These are phyloP conservation scores for Backusella tarrabulga DNA, from an alignment of 192 early-diverging fungal genomes.

Conservation along the genomic window DNA sequence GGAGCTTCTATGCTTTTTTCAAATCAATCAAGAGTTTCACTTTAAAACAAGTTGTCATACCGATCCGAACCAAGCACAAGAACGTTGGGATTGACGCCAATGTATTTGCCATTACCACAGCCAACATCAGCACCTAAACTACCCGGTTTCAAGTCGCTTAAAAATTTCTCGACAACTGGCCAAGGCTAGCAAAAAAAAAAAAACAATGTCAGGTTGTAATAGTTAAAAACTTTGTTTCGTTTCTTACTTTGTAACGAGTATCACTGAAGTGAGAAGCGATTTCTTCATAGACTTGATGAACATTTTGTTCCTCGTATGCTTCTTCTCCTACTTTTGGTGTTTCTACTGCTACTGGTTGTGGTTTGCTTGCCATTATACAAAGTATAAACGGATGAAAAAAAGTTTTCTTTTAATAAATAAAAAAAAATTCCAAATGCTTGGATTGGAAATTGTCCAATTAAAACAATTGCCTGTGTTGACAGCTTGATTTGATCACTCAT, in stretches of 20 bases:
- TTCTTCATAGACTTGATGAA: slow-evolving; percentile 88
- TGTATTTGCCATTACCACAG: slow-evolving; percentile 98
- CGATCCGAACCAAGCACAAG: slow-evolving; percentile 84
- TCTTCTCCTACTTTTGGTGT: slow-evolving; percentile 30
- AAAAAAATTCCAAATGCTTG: too few species aligned
- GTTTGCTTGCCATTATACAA: slow-evolving; percentile 21
- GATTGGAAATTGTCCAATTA: too few species aligned
- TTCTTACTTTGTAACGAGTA: slow-evolving; percentile 85
- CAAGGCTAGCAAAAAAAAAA: slow-evolving; percentile 70
- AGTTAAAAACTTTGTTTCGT: too few species aligned
- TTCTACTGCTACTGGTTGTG: slow-evolving; percentile 36
- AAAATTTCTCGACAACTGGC: slow-evolving; percentile 91
- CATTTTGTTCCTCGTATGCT: slow-evolving; percentile 75
- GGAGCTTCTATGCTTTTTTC: slow-evolving; percentile 52
- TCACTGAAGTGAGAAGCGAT: slow-evolving; percentile 93
- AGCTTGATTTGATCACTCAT: too few species aligned
- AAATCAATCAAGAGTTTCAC: not conserved
- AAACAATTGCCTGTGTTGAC: too few species aligned
- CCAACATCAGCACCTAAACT: slow-evolving; percentile 93
- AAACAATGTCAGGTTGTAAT: too few species aligned
- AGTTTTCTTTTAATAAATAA: too few species aligned
- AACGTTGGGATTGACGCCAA: slow-evolving; percentile 83
- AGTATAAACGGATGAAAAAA: too few species aligned
- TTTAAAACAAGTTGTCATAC: slow-evolving; percentile 34
- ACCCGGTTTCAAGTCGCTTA: slow-evolving; percentile 57